phyloP scores from a whole-genome alignment of 2,329 filamentous ascomycete species.

The Bretziella fagacearum region DNA sequence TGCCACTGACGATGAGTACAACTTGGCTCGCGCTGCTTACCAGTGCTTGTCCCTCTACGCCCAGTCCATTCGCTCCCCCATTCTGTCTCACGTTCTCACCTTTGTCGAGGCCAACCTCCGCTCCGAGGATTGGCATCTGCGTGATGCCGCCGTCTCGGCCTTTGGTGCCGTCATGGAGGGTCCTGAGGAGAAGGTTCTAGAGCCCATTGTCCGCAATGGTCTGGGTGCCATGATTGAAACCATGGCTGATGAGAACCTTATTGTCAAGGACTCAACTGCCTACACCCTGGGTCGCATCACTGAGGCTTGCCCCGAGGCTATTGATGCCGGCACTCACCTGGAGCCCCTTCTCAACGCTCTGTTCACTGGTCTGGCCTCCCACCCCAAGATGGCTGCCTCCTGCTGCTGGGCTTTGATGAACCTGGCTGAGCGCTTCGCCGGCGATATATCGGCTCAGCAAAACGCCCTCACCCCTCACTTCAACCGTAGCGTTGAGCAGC shows the following conservation, averaged over 20 bases:
- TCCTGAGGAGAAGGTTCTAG: conserved; percentile 78
- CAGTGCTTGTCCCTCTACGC: conserved; percentile 93
- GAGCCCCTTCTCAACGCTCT: conserved; percentile 73
- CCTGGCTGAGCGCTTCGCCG: conserved; percentile 84
- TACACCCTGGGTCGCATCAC: conserved; percentile 94
- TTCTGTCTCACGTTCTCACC: conserved; percentile 70
- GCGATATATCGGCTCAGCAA: conserved; percentile 56
- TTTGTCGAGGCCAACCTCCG: conserved; percentile 89
- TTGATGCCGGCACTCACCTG: conserved; percentile 70
- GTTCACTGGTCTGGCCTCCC: conserved; percentile 77
- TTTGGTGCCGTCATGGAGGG: conserved; percentile 99
- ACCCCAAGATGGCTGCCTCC: conserved; percentile 90
- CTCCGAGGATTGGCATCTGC: conserved; percentile 81
- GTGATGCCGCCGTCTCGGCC: conserved; percentile 89
- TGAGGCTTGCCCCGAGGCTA: conserved; percentile 78
- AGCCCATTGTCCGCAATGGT: conserved; percentile 90
- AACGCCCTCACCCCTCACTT: conserved; percentile 88
- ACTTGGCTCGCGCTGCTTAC: conserved; percentile 84
- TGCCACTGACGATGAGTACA: conserved; percentile 92
- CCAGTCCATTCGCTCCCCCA: conserved; percentile 69
- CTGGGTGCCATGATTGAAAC: conserved; percentile 74
- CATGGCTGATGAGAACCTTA: conserved; percentile 81
- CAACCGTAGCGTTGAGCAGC: conserved; percentile 71
- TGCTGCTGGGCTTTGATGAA: conserved; percentile 99
- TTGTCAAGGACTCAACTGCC: conserved; percentile 89